These are phyloP conservation scores for Mycena sanguinolenta DNA, from an alignment of 768 basidiomycete species.

Conservation along the genomic window DNA sequence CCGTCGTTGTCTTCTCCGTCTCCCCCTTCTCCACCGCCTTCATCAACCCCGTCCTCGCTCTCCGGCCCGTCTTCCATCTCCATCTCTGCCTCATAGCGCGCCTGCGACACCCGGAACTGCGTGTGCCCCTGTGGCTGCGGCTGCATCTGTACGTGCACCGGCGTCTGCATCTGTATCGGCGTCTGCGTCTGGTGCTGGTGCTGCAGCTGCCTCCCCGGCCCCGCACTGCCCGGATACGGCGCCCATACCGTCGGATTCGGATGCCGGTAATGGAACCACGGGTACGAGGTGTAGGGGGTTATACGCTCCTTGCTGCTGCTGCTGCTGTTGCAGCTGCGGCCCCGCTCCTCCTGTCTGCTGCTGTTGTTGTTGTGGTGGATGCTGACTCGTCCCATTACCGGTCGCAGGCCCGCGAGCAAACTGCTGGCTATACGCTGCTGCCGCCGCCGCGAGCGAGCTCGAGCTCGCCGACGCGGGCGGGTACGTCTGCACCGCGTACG, in stretches of 20 bases:
- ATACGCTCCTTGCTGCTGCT: not conserved
- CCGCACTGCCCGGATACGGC: not conserved
- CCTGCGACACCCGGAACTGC: constrained; percentile 5
- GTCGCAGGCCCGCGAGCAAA: not conserved
- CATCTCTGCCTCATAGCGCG: not conserved
- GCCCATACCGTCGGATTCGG: not conserved
- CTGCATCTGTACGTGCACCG: not conserved
- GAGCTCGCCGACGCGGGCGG: constrained; percentile 12
- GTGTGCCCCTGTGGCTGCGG: not conserved
- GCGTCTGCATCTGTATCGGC: no score
- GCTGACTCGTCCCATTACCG: no score
- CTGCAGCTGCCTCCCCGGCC: not conserved
- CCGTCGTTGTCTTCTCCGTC: not conserved
- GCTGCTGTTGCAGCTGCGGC: not conserved
- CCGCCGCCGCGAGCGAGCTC: constrained; percentile 29
- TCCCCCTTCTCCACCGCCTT: not conserved
- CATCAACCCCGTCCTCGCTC: constrained; percentile 2
- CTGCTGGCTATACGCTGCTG: constrained; percentile 24
- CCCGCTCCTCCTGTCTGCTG: no score
- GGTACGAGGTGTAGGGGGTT: not conserved
- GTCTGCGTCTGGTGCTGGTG: no score
- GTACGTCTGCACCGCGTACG: not conserved
- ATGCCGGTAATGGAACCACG: not conserved
- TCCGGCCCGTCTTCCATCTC: not conserved
- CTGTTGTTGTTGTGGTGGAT: no score